Evolutionary conservation across 192 early-diverging fungal genomes (phyloP).

Genomic region (Podila epigama): DNA sequence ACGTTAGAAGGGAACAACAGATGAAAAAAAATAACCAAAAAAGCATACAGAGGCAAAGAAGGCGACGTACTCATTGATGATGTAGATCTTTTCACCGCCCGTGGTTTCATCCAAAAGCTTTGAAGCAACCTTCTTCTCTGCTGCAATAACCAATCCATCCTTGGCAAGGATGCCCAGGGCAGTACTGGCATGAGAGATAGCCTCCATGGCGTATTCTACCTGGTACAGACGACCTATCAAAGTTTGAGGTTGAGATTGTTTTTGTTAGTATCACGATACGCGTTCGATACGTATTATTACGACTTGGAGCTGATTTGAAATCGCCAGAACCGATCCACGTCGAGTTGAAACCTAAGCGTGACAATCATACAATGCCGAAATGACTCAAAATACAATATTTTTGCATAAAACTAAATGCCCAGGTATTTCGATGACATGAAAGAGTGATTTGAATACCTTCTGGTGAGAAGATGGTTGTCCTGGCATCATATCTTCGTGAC

Average conservation of each 20-base stretch:
- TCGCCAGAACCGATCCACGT: too few relatives aligned
- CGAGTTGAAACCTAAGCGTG: too few relatives aligned
- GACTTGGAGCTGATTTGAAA: too few relatives aligned
- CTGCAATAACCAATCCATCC: conserved; percentile 96
- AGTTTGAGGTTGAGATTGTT: background rate
- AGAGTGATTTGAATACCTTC: conserved; percentile 76
- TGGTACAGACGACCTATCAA: conserved; percentile 84
- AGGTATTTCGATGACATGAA: background rate
- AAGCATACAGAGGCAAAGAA: background rate
- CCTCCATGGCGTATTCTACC: conserved; percentile 99
- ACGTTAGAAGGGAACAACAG: background rate
- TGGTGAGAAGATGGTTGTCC: conserved; percentile 99
- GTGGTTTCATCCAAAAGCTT: conserved; percentile 90
- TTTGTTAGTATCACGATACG: background rate
- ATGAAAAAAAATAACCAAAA: background rate
- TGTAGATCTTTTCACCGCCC: conserved; percentile 95
- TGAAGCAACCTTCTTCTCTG: conserved; percentile 94
- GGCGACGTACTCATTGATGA: conserved; percentile 85
- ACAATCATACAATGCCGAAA: too few relatives aligned
- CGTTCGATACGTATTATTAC: too few relatives aligned
- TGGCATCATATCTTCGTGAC: conserved; percentile 97
- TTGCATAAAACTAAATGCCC: too few relatives aligned
- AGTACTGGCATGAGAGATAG: conserved; percentile 96
- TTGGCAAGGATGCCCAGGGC: conserved; percentile 90
- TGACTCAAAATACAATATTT: too few relatives aligned